Percentiles rank a stretch among this genome's conserved stretches.
Evolutionary conservation across 352 stramenopile species (phyloP).

Genomic region (Pythium oligandrum): DNA sequence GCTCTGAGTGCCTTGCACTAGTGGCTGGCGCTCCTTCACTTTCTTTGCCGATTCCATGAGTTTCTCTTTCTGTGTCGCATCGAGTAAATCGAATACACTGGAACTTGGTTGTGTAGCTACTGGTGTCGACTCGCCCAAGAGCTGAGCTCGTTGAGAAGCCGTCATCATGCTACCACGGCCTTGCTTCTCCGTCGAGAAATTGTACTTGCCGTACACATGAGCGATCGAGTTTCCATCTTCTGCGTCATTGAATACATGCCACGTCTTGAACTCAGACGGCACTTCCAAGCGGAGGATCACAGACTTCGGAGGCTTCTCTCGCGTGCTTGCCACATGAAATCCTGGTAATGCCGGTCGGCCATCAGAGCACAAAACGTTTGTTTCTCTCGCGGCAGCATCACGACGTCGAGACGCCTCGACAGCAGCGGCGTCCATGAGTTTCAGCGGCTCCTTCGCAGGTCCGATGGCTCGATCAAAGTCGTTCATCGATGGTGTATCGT

Average conservation of each 20-base stretch:
- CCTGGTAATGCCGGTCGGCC: conserved; percentile 48
- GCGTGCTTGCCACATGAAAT: conserved; percentile 38
- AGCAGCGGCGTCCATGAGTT: conserved; percentile 17
- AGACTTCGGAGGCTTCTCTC: conserved; percentile 38
- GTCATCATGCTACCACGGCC: conserved; percentile 37
- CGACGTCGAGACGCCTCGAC: conserved; percentile 23
- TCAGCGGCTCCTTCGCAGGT: conserved; percentile 5
- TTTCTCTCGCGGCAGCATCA: conserved; percentile 31
- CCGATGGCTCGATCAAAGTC: conserved; percentile 69
- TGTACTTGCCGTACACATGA: conserved; percentile 48
- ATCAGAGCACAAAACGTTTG: conserved; percentile 44
- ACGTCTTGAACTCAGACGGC: conserved; percentile 38
- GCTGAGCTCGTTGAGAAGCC: conserved; percentile 34
- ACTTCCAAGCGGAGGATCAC: conserved; percentile 43
- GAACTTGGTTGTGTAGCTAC: not conserved
- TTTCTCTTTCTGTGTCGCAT: conserved; percentile 35
- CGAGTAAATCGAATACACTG: conserved; percentile 66
- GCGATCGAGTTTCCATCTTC: conserved; percentile 15
- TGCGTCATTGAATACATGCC: conserved; percentile 42
- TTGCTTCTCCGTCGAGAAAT: conserved; percentile 41
- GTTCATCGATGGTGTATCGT: conserved; percentile 52
- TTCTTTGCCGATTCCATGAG: conserved; percentile 29
- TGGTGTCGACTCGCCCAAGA: conserved; percentile 26
- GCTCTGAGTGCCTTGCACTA: conserved; percentile 24
- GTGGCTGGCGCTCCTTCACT: conserved; percentile 27